Evolutionary conservation across 208 protist genomes (phyloP).

Genomic region (Trypanosoma conorhini): DNA sequence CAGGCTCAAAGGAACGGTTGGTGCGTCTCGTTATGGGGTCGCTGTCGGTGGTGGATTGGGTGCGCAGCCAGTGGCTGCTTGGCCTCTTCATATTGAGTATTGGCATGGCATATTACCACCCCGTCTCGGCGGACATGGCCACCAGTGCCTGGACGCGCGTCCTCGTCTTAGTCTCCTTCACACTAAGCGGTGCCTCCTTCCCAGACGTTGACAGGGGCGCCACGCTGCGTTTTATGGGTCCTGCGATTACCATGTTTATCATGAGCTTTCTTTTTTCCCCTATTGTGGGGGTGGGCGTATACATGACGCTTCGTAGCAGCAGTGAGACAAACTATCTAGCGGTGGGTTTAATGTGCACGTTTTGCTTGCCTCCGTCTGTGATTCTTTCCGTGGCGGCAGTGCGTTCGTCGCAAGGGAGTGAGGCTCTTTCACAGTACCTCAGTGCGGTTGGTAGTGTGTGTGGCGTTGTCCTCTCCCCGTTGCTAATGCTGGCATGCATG

Average conservation of each 20-base stretch:
- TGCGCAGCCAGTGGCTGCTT: constrained; percentile 27
- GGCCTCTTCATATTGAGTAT: constrained; percentile 30
- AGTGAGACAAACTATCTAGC: constrained; percentile 18
- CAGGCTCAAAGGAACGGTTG: constrained; percentile 14
- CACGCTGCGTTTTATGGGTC: constrained; percentile 9
- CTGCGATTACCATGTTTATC: constrained; percentile 4
- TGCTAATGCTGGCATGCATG: constrained; percentile 23
- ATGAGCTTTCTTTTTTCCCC: constrained; percentile 23
- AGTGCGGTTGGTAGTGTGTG: constrained; percentile 19
- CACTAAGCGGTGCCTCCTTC: constrained; percentile 28
- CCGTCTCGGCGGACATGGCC: constrained; percentile 10
- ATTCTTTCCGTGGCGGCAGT: constrained; percentile 25
- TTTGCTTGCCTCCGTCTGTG: constrained; percentile 28
- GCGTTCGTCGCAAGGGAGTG: constrained; percentile 27
- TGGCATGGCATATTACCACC: constrained; percentile 27
- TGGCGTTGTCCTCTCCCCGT: constrained; percentile 27
- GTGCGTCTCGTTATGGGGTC: constrained; percentile 27
- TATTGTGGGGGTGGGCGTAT: constrained; percentile 17
- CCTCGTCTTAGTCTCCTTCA: constrained; percentile 25
- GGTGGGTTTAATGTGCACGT: constrained; percentile 26
- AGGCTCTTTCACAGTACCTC: constrained; percentile 23
- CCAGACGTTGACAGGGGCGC: constrained; percentile 15
- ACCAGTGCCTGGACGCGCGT: constrained; percentile 13
- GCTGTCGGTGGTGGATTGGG: constrained; percentile 26
- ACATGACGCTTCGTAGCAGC: constrained; percentile 1